These are phyloP conservation scores for Plasmodium sp. DNA, from an alignment of 169 alveolate species.

Conservation along the genomic window DNA sequence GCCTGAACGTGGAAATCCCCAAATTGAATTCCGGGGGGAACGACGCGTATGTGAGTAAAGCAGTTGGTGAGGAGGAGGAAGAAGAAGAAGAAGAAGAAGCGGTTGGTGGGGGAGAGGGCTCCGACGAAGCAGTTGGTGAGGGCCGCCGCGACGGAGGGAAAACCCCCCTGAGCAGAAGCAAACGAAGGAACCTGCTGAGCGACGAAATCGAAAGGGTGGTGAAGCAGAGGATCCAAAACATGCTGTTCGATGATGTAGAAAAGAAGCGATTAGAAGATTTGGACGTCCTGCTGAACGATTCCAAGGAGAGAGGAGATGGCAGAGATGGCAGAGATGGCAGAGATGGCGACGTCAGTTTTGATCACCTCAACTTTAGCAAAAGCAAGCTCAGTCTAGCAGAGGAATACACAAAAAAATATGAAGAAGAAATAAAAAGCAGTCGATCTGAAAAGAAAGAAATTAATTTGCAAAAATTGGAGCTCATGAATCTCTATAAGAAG, in stretches of 20 bases:
- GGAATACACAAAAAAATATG: constrained; percentile 82
- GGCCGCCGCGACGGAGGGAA: constrained; percentile 13
- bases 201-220: constrained; percentile 80
- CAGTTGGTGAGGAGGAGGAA: constrained; percentile 7
- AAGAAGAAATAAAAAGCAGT: constrained; percentile 77
- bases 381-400: constrained; percentile 85
- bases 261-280: constrained; percentile 76
- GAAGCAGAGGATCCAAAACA: constrained; percentile 81
- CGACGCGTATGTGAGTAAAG: constrained; percentile 54
- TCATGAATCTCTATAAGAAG: constrained; percentile 81
- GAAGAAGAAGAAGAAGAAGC: too few species aligned
- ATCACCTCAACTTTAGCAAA: constrained; percentile 80
- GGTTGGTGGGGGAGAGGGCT: too few species aligned
- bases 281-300: constrained; percentile 37
- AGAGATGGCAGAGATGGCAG: not conserved
- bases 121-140: too few species aligned
- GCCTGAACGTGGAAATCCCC: constrained; percentile 84
- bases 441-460: constrained; percentile 77
- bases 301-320: not conserved
- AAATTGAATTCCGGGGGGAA: constrained; percentile 69
- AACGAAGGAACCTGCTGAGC: constrained; percentile 20
- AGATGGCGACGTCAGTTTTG: constrained; percentile 74
- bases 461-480: constrained; percentile 72
- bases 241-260: constrained; percentile 87
- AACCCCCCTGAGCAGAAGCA: not conserved